Evolutionary conservation across 768 basidiomycete species (phyloP).

Genomic region (Cystofilobasidium bisporidii): DNA sequence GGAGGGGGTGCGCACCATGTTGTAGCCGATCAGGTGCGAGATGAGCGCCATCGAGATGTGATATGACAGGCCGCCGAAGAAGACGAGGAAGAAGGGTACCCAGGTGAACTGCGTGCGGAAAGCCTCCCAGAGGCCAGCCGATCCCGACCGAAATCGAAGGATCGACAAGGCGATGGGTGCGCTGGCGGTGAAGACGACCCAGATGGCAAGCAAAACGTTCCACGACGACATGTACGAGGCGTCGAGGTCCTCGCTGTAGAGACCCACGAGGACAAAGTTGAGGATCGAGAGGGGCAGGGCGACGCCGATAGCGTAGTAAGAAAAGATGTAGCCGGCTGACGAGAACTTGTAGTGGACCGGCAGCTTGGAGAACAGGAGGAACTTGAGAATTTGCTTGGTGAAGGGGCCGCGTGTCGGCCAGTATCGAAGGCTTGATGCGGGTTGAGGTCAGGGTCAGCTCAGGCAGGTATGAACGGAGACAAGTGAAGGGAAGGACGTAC

Average conservation of each 20-base stretch:
- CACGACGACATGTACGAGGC: conserved; percentile 6
- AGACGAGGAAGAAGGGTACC: conserved; percentile 19
- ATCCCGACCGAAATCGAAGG: conserved; percentile 37
- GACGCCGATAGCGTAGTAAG: conserved; percentile 5
- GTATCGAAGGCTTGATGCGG: conserved; percentile 31
- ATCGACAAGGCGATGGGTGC: conserved; percentile 18
- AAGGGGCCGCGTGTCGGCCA: conserved; percentile 76
- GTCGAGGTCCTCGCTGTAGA: conserved; percentile 33
- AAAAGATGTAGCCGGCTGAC: conserved; percentile 46
- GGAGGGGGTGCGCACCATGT: no score
- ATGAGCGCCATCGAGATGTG: conserved; percentile 28
- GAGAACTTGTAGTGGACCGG: conserved; percentile 50
- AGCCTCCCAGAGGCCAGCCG: conserved; percentile 34
- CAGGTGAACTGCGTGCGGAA: conserved; percentile 36
- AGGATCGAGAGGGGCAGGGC: conserved; percentile 11
- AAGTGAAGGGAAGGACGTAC: background rate
- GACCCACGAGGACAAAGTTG: conserved; percentile 30
- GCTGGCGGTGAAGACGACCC: conserved; percentile 9
- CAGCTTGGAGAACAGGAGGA: conserved; percentile 41
- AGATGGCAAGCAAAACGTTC: conserved; percentile 3
- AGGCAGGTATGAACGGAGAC: no score
- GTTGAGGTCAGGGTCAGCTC: background rate
- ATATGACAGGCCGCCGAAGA: conserved; percentile 11
- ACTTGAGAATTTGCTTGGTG: conserved; percentile 44
- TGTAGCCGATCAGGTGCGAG: conserved; percentile 35